A percentile compares a stretch with the other conserved stretches of the same genome.
Evolutionary conservation across 2,329 filamentous ascomycete species (phyloP).

Genomic region (Monilinia fructicola): DNA sequence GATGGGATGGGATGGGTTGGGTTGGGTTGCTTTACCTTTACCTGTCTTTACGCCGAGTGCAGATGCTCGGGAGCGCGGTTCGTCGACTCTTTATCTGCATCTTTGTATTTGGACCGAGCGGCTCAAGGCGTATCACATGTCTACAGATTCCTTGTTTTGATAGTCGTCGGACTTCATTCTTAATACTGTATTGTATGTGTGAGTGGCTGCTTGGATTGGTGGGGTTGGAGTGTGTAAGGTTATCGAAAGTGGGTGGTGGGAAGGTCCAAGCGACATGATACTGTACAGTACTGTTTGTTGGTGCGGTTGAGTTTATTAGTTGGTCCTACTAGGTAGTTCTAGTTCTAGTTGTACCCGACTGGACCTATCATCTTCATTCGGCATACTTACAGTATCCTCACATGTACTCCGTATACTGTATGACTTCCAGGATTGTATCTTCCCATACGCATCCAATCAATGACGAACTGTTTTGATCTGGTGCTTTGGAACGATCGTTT

Average conservation of each 20-base stretch:
- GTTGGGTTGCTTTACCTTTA: neutral
- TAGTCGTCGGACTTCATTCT: no score
- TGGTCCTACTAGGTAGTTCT: no score
- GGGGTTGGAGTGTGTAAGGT: neutral
- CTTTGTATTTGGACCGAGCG: neutral
- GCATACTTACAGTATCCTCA: no score
- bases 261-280: conserved; percentile 13
- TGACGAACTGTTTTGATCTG: no score
- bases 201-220: conserved; percentile 3
- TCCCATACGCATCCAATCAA: no score
- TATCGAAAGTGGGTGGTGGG: conserved; percentile 9
- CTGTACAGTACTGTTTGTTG: no score
- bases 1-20: neutral
- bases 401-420: no score
- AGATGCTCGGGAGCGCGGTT: no score
- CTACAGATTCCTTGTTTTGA: neutral
- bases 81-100: neutral
- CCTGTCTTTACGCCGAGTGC: no score
- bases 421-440: no score
- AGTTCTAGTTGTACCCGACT: no score
- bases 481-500: no score
- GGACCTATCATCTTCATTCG: neutral
- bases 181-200: neutral
- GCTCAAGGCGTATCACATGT: neutral
- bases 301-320: neutral